A percentile compares a stretch with the other conserved stretches of the same genome.
phyloP scores from a whole-genome alignment of 768 basidiomycete genomes.

The Mycena capillaripes region DNA sequence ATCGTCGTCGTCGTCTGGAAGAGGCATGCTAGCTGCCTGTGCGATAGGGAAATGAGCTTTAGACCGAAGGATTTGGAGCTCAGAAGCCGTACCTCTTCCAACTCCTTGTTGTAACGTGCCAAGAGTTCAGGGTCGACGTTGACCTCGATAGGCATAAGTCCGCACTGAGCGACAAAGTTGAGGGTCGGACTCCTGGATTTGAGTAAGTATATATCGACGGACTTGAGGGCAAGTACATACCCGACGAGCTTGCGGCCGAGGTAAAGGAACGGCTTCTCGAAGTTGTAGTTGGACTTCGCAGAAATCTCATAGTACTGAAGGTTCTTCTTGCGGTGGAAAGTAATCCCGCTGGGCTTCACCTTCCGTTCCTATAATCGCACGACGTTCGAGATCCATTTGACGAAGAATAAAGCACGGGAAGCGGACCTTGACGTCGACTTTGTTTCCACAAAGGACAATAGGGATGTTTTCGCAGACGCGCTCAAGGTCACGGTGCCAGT shows the following conservation, averaged over 20 bases:
- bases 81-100: conserved; percentile 64
- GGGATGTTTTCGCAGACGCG: conserved; percentile 99
- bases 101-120: conserved; percentile 82
- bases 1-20: conserved; percentile 90
- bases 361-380: conserved; percentile 86
- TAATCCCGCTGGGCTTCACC: conserved; percentile 98
- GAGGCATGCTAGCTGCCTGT: not conserved
- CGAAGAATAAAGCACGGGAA: conserved; percentile 10
- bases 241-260: conserved; percentile 97
- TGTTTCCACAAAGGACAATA: conserved; percentile 99
- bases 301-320: conserved; percentile 99
- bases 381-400: conserved; percentile 3
- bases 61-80: not conserved
- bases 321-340: conserved; percentile 99
- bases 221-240: conserved; percentile 59
- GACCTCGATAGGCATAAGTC: conserved; percentile 94
- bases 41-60: not conserved
- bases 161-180: conserved; percentile 97
- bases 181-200: conserved; percentile 79
- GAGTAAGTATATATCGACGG: conserved; percentile 2
- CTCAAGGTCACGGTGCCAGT: conserved; percentile 99
- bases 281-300: conserved; percentile 99
- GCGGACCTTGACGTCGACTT: conserved; percentile 97
- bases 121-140: conserved; percentile 84
- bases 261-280: conserved; percentile 99